phyloP scores from a whole-genome alignment of 192 early-diverging fungal species.

The Entophlyctis luteolus region DNA sequence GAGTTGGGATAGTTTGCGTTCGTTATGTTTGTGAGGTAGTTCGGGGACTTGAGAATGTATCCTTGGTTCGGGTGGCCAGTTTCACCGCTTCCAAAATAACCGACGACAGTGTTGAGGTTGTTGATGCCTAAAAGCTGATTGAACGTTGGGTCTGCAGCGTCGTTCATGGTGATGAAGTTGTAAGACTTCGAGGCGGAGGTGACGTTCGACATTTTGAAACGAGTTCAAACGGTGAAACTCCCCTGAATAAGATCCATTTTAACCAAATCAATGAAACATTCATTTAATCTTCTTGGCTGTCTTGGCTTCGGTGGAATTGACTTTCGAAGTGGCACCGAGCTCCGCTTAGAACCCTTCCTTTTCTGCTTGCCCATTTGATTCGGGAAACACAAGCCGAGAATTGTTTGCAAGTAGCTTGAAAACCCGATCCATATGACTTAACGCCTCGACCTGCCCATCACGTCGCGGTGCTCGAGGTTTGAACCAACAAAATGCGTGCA shows the following conservation, averaged over 20 bases:
- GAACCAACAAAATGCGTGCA: no score
- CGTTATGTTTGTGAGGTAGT: background rate
- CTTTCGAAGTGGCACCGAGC: background rate
- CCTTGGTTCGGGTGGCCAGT: background rate
- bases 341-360: no score
- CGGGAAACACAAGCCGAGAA: no score
- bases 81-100: constrained; percentile 5
- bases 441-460: no score
- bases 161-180: constrained; percentile 5
- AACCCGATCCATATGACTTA: no score
- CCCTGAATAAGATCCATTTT: background rate
- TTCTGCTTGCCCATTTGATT: no score
- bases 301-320: background rate
- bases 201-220: background rate
- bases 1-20: background rate
- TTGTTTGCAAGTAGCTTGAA: no score
- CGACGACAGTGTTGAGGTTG: background rate
- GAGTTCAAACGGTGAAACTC: background rate
- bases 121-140: constrained; percentile 11
- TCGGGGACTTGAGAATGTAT: background rate
- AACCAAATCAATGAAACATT: background rate
- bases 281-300: background rate
- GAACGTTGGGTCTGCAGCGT: background rate
- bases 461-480: no score
- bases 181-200: background rate